A percentile compares a stretch with the other conserved stretches of the same genome.
phyloP scores from a whole-genome alignment of 177 flowering plant species.

The Telopea speciosissima region DNA sequence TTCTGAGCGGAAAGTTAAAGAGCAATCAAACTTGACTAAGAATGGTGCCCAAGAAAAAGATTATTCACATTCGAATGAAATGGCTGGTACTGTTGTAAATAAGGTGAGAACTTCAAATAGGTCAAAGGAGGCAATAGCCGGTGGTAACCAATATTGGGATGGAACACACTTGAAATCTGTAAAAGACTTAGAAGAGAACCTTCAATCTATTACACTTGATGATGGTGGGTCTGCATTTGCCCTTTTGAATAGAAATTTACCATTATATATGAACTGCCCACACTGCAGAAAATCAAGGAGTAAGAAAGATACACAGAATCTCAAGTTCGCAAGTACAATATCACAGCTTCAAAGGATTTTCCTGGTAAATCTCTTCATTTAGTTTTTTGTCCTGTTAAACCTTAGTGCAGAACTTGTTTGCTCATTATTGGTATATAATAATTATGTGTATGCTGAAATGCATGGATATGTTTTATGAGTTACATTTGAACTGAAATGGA shows the following conservation, averaged over 20 bases:
- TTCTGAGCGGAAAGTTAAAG: slow-evolving; percentile 21
- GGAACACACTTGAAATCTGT: slow-evolving; percentile 19
- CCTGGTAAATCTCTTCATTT: slow-evolving; percentile 42
- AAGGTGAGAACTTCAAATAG: slow-evolving; percentile 28
- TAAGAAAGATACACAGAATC: slow-evolving; percentile 35
- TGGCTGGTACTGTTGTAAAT: slow-evolving; percentile 16
- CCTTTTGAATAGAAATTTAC: slow-evolving; percentile 67
- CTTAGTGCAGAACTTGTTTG: not conserved
- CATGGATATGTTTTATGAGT: not conserved
- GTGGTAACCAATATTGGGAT: slow-evolving; percentile 20
- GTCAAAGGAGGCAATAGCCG: slow-evolving; percentile 27
- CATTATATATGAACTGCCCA: slow-evolving; percentile 84
- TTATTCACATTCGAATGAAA: slow-evolving; percentile 28
- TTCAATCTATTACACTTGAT: slow-evolving; percentile 38
- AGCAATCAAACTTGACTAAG: slow-evolving; percentile 29
- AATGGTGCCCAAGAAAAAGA: slow-evolving; percentile 33
- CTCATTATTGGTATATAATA: not conserved
- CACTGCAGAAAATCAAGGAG: slow-evolving; percentile 48
- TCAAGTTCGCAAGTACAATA: slow-evolving; percentile 59
- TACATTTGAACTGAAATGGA: not conserved
- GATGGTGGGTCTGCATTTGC: slow-evolving; percentile 52
- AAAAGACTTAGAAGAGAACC: slow-evolving; percentile 27
- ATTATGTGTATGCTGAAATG: not conserved
- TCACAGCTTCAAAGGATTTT: slow-evolving; percentile 95
- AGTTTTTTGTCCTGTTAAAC: not conserved